Conservation (phyloP, 106 monocot genomes). For the Allium fistulosum region DNA sequence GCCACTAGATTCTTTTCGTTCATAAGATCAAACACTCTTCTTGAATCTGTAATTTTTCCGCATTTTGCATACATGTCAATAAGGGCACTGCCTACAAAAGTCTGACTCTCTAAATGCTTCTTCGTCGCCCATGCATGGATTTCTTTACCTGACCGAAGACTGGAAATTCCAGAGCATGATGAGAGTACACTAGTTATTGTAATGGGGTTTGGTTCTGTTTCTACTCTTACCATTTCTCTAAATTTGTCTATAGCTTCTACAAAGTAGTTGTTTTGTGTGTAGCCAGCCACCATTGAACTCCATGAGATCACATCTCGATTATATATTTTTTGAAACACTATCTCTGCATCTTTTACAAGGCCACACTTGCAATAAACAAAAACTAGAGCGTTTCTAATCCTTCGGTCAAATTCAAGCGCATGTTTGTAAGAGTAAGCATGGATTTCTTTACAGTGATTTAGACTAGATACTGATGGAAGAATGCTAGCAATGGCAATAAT, state of each 20-base stretch:
- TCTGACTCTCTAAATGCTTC: slow-evolving; percentile 26
- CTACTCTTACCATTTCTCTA: slow-evolving; percentile 27
- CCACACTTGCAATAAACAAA: slow-evolving; percentile 41
- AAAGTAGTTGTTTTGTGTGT: slow-evolving; percentile 32
- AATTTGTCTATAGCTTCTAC: slow-evolving; percentile 34
- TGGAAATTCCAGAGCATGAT: slow-evolving; percentile 33
- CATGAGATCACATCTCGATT: slow-evolving; percentile 60
- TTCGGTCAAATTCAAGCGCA: slow-evolving; percentile 27
- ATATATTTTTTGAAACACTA: slow-evolving; percentile 22
- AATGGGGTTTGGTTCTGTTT: slow-evolving; percentile 35
- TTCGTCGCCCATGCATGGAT: slow-evolving; percentile 51
- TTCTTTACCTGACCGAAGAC: slow-evolving; percentile 44
- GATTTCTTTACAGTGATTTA: slow-evolving; percentile 37
- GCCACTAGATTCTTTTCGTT: slow-evolving; percentile 42
- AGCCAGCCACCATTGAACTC: slow-evolving; percentile 58
- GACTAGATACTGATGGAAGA: slow-evolving; percentile 41
- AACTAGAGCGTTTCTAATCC: slow-evolving; percentile 58
- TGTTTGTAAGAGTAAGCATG: slow-evolving; percentile 40
- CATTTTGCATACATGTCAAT: slow-evolving; percentile 72
- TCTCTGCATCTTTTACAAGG: slow-evolving; percentile 10
- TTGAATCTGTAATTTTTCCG: slow-evolving; percentile 28
- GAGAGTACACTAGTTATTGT: slow-evolving; percentile 46
- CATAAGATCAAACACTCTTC: slow-evolving; percentile 44
- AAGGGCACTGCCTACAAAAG: slow-evolving; percentile 58
- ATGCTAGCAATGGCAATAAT: slow-evolving; percentile 35